Percentiles rank a stretch among this genome's conserved stretches.
phyloP scores from a whole-genome alignment of 1,284 basidiomycete genomes.

The Ganoderma lingzhi region DNA sequence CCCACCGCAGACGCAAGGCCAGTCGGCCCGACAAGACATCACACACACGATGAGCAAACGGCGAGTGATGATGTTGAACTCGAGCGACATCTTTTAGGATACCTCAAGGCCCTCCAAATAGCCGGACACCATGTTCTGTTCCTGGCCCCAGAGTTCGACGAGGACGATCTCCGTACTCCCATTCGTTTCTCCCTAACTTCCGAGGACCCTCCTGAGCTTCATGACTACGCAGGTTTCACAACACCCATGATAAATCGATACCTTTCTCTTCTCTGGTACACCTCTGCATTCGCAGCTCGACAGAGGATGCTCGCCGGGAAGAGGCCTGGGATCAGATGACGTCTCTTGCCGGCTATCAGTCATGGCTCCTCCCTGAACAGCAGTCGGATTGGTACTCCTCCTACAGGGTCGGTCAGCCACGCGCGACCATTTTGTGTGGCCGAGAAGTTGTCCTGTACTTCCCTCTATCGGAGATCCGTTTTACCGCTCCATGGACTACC shows the following conservation, averaged over 20 bases:
- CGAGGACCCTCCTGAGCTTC: constrained; percentile 2
- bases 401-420: constrained; percentile 39
- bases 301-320: constrained; percentile 13
- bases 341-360: constrained; percentile 39
- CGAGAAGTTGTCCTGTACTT: constrained; percentile 43
- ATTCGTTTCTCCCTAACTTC: constrained; percentile 38
- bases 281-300: constrained; percentile 38
- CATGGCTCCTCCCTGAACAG: constrained; percentile 14
- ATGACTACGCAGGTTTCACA: constrained; percentile 34
- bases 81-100: constrained; percentile 30
- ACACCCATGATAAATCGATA: constrained; percentile 42
- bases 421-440: constrained; percentile 41
- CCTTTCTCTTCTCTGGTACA: constrained; percentile 42
- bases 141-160: constrained; percentile 43
- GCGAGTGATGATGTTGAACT: constrained; percentile 17
- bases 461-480: constrained; percentile 38
- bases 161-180: constrained; percentile 28
- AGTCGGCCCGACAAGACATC: background rate
- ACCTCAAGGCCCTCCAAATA: constrained; percentile 36
- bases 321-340: constrained; percentile 26
- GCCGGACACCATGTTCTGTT: constrained; percentile 43
- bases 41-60: constrained; percentile 6
- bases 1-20: constrained; percentile 14
- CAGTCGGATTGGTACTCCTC: constrained; percentile 34
- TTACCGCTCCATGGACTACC: constrained; percentile 13